Evolutionary conservation across 768 basidiomycete species (phyloP), one percentile per base, ranked within the genome.

Genomic region (Russula ochroleuca): DNA sequence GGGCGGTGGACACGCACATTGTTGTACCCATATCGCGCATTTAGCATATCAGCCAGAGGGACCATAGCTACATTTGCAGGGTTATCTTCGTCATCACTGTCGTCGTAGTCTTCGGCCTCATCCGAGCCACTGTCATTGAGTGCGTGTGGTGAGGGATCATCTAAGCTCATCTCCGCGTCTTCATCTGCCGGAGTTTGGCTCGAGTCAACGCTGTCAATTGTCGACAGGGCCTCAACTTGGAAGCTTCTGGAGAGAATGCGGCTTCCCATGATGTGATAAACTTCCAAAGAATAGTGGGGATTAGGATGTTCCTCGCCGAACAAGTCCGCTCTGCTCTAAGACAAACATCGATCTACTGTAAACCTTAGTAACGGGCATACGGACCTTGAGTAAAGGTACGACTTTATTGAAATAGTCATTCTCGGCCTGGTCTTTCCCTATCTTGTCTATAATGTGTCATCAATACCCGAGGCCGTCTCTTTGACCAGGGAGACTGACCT

Each of bases 41-140:
- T 99, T 54, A 99, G 77, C 78, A 98, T 85, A 74, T 99, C 97
- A 3, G 97, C 97, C 78, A 98, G 85, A 0, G 96, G 95, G 5
- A 98, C 90, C 94, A 98, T 94, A 3, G 90, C 85, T 11, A 91
- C 84, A 65, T 89, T 84, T 11, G 81, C 79, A 7, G 82, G 76
- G 62, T 85, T 82, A 5, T 84, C 81, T 3, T 84, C 83, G 21
- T 83, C 83, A 4, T 84, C 81, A 37, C 21, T 13, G 5, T 81
- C 81, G n/a, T 75, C 78, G 50, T 62, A 69, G 4, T 50, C 64
- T 17, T 61, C 47, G 7, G 49, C 53, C 23, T 81, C 82, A 13
- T 75, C 79, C 0, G 78, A 80, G 3, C 82, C 78, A 5, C 52
- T 78, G 10, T 45, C 50, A 28, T 60, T 9, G 19, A 53, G 48